Conservation (phyloP, 768 basidiomycete species). For the Hericium coralloides region DNA sequence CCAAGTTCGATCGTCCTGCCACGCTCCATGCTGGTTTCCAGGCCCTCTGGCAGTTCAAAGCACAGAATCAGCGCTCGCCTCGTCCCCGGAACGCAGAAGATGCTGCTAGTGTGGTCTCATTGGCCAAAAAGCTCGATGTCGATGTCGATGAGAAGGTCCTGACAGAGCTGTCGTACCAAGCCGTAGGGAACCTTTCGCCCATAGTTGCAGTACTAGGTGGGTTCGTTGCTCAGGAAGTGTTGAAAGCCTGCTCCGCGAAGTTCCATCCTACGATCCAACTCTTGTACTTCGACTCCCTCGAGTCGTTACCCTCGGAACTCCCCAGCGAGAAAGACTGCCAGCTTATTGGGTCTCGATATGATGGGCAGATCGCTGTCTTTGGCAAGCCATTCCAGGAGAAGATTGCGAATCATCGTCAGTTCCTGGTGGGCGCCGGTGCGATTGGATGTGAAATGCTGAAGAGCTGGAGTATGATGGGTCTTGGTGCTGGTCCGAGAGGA, state of each 20-base stretch:
- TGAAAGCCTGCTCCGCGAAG: constrained; percentile 96
- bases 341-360: constrained; percentile 79
- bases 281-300: constrained; percentile 95
- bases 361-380: constrained; percentile 93
- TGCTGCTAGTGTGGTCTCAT: constrained; percentile 55
- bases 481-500: constrained; percentile 73
- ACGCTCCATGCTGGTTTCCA: constrained; percentile 93
- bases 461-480: constrained; percentile 99
- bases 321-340: constrained; percentile 81
- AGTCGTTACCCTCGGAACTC: constrained; percentile 71
- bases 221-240: constrained; percentile 95
- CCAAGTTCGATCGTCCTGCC: constrained; percentile 89
- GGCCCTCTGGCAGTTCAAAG: constrained; percentile 73
- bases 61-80: constrained; percentile 61
- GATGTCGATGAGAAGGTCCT: constrained; percentile 78
- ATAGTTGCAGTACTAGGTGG: constrained; percentile 91
- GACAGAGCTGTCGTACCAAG: constrained; percentile 84
- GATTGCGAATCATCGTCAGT: constrained; percentile 83
- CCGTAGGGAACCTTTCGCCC: constrained; percentile 83
- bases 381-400: constrained; percentile 89
- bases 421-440: constrained; percentile 97
- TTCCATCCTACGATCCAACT: constrained; percentile 95
- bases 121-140: constrained; percentile 71
- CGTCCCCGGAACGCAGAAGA: constrained; percentile 78
- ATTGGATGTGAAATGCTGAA: constrained; percentile 99